Evolutionary conservation across 108 stramenopile genomes (phyloP).

Genomic region (Parietichytrium sp.): DNA sequence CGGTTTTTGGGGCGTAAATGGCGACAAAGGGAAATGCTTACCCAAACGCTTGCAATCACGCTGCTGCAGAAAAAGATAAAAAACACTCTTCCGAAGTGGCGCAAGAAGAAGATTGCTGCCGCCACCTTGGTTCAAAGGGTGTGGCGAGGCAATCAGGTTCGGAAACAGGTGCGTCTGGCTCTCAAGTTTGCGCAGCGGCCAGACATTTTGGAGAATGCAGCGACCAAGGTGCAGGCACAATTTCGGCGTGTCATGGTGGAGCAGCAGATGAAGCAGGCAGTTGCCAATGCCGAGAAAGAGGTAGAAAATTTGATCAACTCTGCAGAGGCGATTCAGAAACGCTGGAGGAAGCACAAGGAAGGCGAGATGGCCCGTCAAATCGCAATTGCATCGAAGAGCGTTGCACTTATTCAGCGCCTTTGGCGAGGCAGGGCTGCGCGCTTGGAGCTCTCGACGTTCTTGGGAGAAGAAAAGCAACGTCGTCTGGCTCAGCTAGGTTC

Average conservation of each 20-base stretch:
- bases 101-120: not conserved
- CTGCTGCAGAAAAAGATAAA: not conserved
- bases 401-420: not conserved
- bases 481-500: not conserved
- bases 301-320: not conserved
- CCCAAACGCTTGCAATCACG: slow-evolving; percentile 22
- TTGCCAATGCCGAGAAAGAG: not conserved
- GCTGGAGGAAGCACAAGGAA: not conserved
- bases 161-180: slow-evolving; percentile 18
- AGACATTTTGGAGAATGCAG: not conserved
- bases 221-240: not conserved
- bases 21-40: slow-evolving; percentile 35
- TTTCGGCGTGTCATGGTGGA: not conserved
- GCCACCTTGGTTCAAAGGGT: not conserved
- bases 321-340: not conserved
- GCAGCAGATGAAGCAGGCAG: not conserved
- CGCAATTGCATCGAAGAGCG: not conserved
- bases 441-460: too few relatives aligned
- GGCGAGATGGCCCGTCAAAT: not conserved
- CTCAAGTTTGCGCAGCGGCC: slow-evolving; percentile 14
- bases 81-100: not conserved
- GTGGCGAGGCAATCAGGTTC: slow-evolving; percentile 3
- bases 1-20: slow-evolving; percentile 2
- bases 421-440: slow-evolving; percentile 26
- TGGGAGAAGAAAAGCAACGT: not conserved